phyloP scores from a whole-genome alignment of 2,329 filamentous ascomycete species.

The Penicillium sp. region DNA sequence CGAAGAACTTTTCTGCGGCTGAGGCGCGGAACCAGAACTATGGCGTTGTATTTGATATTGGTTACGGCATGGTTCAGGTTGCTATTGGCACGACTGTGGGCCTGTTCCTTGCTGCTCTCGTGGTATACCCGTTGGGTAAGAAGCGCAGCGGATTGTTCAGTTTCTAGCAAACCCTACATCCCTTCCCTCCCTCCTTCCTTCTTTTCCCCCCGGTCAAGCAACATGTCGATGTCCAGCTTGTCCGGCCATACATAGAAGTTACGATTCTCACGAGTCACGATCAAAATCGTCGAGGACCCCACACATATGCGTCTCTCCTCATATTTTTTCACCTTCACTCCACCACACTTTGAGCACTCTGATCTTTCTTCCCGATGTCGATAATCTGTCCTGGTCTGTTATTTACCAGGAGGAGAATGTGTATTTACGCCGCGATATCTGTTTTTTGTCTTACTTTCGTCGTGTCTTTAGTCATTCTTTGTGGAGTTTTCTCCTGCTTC shows the following conservation, averaged over 20 bases:
- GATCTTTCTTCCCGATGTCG: neutral
- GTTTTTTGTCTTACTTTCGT: too few relatives aligned
- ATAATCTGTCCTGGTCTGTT: neutral
- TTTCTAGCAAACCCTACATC: conserved; percentile 30
- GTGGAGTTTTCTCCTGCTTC: too few relatives aligned
- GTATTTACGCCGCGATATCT: neutral
- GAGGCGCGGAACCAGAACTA: conserved; percentile 43
- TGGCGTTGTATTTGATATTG: conserved; percentile 46
- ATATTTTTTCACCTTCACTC: neutral
- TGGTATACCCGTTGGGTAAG: conserved; percentile 51
- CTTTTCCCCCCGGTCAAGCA: conserved; percentile 8
- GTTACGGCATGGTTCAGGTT: conserved; percentile 51
- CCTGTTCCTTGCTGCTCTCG: conserved; percentile 48
- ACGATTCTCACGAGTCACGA: conserved; percentile 30
- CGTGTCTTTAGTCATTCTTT: too few relatives aligned
- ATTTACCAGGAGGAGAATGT: neutral
- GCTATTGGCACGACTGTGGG: conserved; percentile 52
- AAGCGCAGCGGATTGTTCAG: conserved; percentile 50
- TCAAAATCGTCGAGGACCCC: conserved; percentile 21
- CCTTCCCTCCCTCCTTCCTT: neutral
- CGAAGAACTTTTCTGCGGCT: conserved; percentile 35
- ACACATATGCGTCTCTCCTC: neutral
- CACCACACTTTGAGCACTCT: neutral
- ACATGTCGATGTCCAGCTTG: conserved; percentile 3
- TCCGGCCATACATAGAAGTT: conserved; percentile 26